Percentiles rank a stretch among this genome's conserved stretches.
phyloP scores from a whole-genome alignment of 2,329 filamentous ascomycete genomes.

The Penicillium brasilianum region DNA sequence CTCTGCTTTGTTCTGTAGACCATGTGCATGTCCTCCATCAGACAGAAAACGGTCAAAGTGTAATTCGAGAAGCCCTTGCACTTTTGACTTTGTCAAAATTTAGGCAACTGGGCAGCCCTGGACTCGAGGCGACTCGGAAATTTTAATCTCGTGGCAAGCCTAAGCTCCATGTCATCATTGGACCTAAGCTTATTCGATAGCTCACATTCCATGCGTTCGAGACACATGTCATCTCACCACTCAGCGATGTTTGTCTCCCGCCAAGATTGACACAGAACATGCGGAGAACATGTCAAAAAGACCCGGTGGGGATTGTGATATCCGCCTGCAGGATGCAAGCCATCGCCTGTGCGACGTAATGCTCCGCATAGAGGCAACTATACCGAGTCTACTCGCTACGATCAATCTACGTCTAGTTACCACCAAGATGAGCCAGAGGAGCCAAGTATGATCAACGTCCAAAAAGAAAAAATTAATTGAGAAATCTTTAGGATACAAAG shows the following conservation, averaged over 20 bases:
- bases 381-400: background rate
- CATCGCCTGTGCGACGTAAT: background rate
- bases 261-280: conserved; percentile 1
- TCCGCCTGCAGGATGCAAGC: conserved; percentile 17
- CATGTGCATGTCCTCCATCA: background rate
- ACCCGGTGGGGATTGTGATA: conserved; percentile 2
- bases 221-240: background rate
- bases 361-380: background rate
- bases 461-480: background rate
- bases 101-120: background rate
- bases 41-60: background rate
- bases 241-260: background rate
- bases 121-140: background rate
- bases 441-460: background rate
- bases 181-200: background rate
- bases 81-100: background rate
- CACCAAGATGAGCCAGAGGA: background rate
- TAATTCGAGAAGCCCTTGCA: background rate
- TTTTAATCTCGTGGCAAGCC: conserved; percentile 2
- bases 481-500: conserved; percentile 1
- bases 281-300: background rate
- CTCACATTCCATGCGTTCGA: background rate
- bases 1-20: too few species aligned
- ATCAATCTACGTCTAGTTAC: background rate
- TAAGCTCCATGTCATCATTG: conserved; percentile 6